Evolutionary conservation across 202 grass and related monocot species (phyloP).

Genomic region (Hordeum pubiflorum): DNA sequence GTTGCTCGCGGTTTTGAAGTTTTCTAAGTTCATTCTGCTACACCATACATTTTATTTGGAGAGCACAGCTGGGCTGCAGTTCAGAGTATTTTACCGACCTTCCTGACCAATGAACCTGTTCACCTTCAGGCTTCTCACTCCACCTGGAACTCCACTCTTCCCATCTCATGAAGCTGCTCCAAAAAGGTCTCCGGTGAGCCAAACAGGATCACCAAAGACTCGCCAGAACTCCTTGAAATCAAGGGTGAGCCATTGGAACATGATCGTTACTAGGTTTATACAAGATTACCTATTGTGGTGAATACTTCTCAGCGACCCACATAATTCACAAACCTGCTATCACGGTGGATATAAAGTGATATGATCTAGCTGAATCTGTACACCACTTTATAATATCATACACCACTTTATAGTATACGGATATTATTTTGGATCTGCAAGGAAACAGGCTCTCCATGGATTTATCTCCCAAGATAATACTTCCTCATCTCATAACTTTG

Average conservation of each 20-base stretch:
- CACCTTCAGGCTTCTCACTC: slow-evolving; percentile 82
- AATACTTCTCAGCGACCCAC: slow-evolving; percentile 2
- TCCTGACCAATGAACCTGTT: slow-evolving; percentile 19
- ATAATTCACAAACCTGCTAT: neutral
- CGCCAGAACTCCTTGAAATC: slow-evolving; percentile 73
- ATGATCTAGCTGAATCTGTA: neutral
- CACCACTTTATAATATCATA: neutral
- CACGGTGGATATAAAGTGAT: neutral
- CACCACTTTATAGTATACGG: neutral
- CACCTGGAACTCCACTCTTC: slow-evolving; percentile 87
- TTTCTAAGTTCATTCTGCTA: slow-evolving; percentile 9
- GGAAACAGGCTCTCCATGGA: neutral
- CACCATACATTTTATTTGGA: slow-evolving; percentile 8
- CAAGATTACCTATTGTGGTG: neutral
- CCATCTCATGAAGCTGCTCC: slow-evolving; percentile 64
- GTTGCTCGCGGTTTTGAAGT: neutral
- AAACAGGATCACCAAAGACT: slow-evolving; percentile 69
- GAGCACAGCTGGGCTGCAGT: slow-evolving; percentile 14
- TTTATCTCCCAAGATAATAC: neutral
- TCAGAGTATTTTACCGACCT: slow-evolving; percentile 10
- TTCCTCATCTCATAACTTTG: neutral
- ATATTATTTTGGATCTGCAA: neutral
- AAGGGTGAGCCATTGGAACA: slow-evolving; percentile 51
- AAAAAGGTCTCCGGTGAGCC: slow-evolving; percentile 61
- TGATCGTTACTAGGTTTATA: neutral